A percentile compares a stretch with the other conserved stretches of the same genome.
Conservation (phyloP, 2,329 filamentous ascomycete species). For the Pseudopyricularia javanii region DNA sequence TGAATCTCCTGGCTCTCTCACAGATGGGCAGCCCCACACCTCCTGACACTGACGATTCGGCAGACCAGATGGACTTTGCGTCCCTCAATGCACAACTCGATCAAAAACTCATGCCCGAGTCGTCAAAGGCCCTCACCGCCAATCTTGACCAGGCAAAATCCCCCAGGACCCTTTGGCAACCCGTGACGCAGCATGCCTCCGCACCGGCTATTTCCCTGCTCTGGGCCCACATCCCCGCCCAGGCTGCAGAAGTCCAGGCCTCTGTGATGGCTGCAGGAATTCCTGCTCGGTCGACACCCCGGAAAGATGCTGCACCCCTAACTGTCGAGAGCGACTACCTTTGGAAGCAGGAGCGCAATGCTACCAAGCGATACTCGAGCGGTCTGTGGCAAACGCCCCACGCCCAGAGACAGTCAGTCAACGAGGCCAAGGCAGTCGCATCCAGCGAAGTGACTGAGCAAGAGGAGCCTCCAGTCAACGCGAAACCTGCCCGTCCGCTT, state of each 20-base stretch:
- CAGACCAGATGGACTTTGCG: slow-evolving; percentile 19
- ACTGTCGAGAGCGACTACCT: slow-evolving; percentile 22
- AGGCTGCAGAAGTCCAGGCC: slow-evolving; percentile 3
- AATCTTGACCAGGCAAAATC: neutral
- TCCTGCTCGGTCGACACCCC: slow-evolving; percentile 20
- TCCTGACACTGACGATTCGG: slow-evolving; percentile 38
- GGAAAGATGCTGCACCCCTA: slow-evolving; percentile 20
- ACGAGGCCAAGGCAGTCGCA: neutral
- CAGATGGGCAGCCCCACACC: slow-evolving; percentile 40
- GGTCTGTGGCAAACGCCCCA: slow-evolving; percentile 20
- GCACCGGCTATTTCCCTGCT: slow-evolving; percentile 8
- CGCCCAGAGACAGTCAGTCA: slow-evolving; percentile 4
- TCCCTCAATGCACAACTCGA: slow-evolving; percentile 1
- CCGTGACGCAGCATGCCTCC: slow-evolving; percentile 1
- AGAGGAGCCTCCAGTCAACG: slow-evolving; percentile 1
- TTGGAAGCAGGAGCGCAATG: slow-evolving; percentile 22
- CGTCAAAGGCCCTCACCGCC: slow-evolving; percentile 1
- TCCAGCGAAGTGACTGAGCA: neutral
- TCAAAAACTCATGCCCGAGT: neutral
- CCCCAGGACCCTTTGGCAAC: slow-evolving; percentile 15
- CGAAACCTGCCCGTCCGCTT: slow-evolving; percentile 23
- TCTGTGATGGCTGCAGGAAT: slow-evolving; percentile 11
- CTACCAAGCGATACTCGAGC: slow-evolving; percentile 5
- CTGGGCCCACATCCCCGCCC: slow-evolving; percentile 10
- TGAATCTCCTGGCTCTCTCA: slow-evolving; percentile 26